Evolutionary conservation across 1,284 basidiomycete genomes (phyloP).

Genomic region (Grifola frondosa): DNA sequence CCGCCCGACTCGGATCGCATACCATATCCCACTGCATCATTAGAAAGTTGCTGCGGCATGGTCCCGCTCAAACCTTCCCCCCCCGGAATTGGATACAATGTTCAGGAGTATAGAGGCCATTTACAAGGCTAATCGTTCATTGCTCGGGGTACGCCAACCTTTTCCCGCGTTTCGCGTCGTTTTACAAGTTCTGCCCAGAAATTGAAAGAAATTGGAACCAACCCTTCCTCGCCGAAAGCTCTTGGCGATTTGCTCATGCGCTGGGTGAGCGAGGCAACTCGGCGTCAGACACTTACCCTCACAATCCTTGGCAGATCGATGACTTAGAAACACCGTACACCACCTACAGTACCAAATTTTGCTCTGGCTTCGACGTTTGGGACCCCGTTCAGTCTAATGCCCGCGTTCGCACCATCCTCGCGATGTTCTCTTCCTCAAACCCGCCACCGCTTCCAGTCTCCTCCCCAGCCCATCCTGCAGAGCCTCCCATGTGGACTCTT

Average conservation of each 20-base stretch:
- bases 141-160: conserved; percentile 62
- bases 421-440: conserved; percentile 64
- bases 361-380: conserved; percentile 83
- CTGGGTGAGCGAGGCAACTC: conserved; percentile 66
- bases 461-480: conserved; percentile 36
- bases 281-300: neutral
- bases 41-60: conserved; percentile 97
- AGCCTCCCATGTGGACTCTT: conserved; percentile 72
- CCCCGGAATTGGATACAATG: conserved; percentile 89
- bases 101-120: conserved; percentile 91
- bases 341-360: conserved; percentile 75
- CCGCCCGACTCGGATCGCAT: conserved; percentile 10
- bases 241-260: conserved; percentile 95
- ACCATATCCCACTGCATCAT: conserved; percentile 8
- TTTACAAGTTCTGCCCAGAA: conserved; percentile 51
- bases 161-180: conserved; percentile 5
- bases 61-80: conserved; percentile 94
- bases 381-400: conserved; percentile 74
- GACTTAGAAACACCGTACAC: conserved; percentile 88
- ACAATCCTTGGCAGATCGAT: conserved; percentile 62
- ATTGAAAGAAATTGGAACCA: conserved; percentile 91
- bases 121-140: conserved; percentile 86
- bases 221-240: conserved; percentile 92
- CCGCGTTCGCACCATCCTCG: conserved; percentile 69
- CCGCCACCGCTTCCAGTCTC: conserved; percentile 53